These are phyloP conservation scores for Solanum rostratum DNA, from an alignment of 257 asterid species.

Conservation along the genomic window DNA sequence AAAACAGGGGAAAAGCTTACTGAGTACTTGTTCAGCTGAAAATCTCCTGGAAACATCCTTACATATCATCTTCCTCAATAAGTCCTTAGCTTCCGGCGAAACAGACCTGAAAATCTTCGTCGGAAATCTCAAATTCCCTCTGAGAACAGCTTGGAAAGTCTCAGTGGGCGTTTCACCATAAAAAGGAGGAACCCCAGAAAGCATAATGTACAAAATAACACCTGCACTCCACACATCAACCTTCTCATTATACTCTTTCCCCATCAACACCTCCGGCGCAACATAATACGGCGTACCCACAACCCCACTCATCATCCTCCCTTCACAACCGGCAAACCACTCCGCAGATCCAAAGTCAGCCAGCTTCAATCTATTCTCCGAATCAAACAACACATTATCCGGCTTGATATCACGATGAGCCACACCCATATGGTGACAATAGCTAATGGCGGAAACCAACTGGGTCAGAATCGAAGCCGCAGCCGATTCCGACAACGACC, in stretches of 20 bases:
- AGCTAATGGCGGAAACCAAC: constrained; percentile 28
- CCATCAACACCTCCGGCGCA: constrained; percentile 44
- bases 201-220: constrained; percentile 19
- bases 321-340: constrained; percentile 10
- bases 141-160: constrained; percentile 20
- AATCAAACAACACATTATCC: constrained; percentile 46
- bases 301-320: constrained; percentile 19
- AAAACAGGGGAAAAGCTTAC: too few species aligned
- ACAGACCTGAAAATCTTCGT: constrained; percentile 9
- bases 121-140: constrained; percentile 24
- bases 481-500: constrained; percentile 27
- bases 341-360: constrained; percentile 71
- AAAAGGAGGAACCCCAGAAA: constrained; percentile 38
- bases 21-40: constrained; percentile 26
- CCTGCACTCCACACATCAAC: constrained; percentile 44
- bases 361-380: constrained; percentile 24
- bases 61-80: constrained; percentile 27
- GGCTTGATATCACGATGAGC: constrained; percentile 58
- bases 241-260: constrained; percentile 36
- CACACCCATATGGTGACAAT: constrained; percentile 42
- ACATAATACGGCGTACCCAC: constrained; percentile 28
- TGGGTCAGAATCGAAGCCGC: constrained; percentile 33
- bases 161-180: constrained; percentile 14
- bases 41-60: constrained; percentile 20
- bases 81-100: constrained; percentile 22